A percentile compares a stretch with the other conserved stretches of the same genome.
Conservation (phyloP, 2,329 filamentous ascomycete genomes). For the Colletotrichum siamense region DNA sequence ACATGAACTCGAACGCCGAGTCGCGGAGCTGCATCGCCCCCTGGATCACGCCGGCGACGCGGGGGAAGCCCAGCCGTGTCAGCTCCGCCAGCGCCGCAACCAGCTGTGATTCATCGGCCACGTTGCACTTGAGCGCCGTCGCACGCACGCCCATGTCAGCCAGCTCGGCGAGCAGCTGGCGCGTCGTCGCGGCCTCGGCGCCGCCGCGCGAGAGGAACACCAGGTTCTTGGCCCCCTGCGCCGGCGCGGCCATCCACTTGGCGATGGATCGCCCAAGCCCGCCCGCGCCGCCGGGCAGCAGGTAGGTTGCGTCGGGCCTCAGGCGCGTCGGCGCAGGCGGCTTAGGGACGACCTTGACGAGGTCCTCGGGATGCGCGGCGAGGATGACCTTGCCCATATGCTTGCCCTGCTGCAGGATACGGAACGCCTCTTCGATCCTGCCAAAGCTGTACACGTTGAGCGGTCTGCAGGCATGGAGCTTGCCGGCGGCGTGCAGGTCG, state of each 20-base stretch:
- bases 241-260: conserved; percentile 25
- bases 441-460: conserved; percentile 25
- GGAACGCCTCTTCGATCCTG: conserved; percentile 40
- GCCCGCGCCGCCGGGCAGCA: conserved; percentile 34
- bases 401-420: conserved; percentile 42
- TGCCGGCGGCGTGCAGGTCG: not conserved
- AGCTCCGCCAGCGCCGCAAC: conserved; percentile 38
- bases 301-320: conserved; percentile 28
- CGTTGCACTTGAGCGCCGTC: conserved; percentile 29
- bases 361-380: not conserved
- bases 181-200: conserved; percentile 19
- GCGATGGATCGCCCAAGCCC: conserved; percentile 29
- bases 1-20: conserved; percentile 54
- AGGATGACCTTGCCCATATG: conserved; percentile 47
- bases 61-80: conserved; percentile 31
- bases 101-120: conserved; percentile 31
- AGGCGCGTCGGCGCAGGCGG: conserved; percentile 20
- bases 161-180: conserved; percentile 23
- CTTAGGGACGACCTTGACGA: not conserved
- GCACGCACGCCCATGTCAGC: conserved; percentile 25
- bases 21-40: conserved; percentile 35
- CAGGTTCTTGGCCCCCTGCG: conserved; percentile 31
- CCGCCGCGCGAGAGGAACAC: conserved; percentile 33
- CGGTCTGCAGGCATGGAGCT: conserved; percentile 11
- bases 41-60: not conserved